These are phyloP conservation scores for Phtheirospermum japonicum DNA, from an alignment of 257 asterid genomes.

Conservation along the genomic window DNA sequence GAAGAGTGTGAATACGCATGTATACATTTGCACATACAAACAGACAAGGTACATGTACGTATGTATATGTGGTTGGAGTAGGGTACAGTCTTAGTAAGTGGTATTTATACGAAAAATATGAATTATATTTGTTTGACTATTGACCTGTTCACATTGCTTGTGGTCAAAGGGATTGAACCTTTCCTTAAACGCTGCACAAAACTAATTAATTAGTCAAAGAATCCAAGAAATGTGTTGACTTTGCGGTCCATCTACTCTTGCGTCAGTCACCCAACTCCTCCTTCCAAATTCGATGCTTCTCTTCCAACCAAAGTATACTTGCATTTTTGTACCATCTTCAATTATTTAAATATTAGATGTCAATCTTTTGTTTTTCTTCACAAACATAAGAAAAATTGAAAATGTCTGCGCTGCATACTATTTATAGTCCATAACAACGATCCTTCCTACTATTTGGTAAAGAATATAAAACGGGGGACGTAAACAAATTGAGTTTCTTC, in stretches of 20 bases:
- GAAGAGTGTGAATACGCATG: neutral
- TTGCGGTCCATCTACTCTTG: constrained; percentile 22
- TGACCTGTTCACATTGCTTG: constrained; percentile 26
- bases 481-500: too few relatives aligned
- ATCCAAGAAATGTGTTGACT: constrained; percentile 33
- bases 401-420: too few relatives aligned
- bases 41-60: neutral
- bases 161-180: constrained; percentile 35
- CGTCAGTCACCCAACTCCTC: neutral
- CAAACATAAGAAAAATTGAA: too few relatives aligned
- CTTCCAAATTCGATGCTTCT: constrained; percentile 21
- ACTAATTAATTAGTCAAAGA: constrained; percentile 28
- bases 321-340: neutral
- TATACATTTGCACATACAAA: neutral
- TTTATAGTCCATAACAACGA: too few relatives aligned
- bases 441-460: too few relatives aligned
- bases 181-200: constrained; percentile 18
- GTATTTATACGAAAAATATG: neutral
- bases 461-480: too few relatives aligned
- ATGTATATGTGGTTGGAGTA: too few relatives aligned
- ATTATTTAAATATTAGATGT: neutral
- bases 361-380: neutral
- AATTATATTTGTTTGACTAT: constrained; percentile 23
- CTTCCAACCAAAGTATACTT: constrained; percentile 24
- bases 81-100: too few relatives aligned